A percentile compares a stretch with the other conserved stretches of the same genome.
phyloP scores from a whole-genome alignment of 2,329 filamentous ascomycete species.

The Magnaporthiopsis poae region DNA sequence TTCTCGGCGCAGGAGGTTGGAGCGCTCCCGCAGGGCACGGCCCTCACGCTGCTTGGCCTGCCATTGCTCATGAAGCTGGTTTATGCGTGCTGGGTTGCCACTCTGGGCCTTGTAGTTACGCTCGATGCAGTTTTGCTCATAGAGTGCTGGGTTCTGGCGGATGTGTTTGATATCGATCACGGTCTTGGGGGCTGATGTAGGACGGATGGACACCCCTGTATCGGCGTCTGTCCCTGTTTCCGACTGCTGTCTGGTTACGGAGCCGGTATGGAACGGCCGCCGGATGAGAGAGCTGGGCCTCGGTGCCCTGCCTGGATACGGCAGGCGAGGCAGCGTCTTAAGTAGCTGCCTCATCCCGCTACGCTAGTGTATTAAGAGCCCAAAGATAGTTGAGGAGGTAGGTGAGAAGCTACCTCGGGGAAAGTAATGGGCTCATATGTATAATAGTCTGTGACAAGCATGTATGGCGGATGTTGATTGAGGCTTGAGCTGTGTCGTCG shows the following conservation, averaged over 20 bases:
- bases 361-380: neutral
- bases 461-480: neutral
- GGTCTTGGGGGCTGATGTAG: conserved; percentile 67
- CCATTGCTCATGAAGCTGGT: conserved; percentile 46
- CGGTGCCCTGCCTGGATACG: neutral
- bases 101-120: conserved; percentile 65
- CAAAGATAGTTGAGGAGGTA: neutral
- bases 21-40: conserved; percentile 52
- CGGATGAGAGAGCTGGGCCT: no score
- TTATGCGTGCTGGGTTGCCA: conserved; percentile 46
- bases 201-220: conserved; percentile 29
- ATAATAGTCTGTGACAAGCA: neutral
- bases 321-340: neutral
- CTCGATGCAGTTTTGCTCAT: conserved; percentile 72
- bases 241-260: neutral
- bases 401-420: neutral
- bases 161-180: conserved; percentile 81
- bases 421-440: neutral
- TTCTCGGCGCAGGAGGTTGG: conserved; percentile 52
- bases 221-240: neutral
- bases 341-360: neutral
- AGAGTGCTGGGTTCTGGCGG: conserved; percentile 69
- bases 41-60: conserved; percentile 50
- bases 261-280: neutral
- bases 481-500: neutral